A percentile compares a stretch with the other conserved stretches of the same genome.
Conservation (phyloP, 768 basidiomycete species). For the Lactarius evosmus region DNA sequence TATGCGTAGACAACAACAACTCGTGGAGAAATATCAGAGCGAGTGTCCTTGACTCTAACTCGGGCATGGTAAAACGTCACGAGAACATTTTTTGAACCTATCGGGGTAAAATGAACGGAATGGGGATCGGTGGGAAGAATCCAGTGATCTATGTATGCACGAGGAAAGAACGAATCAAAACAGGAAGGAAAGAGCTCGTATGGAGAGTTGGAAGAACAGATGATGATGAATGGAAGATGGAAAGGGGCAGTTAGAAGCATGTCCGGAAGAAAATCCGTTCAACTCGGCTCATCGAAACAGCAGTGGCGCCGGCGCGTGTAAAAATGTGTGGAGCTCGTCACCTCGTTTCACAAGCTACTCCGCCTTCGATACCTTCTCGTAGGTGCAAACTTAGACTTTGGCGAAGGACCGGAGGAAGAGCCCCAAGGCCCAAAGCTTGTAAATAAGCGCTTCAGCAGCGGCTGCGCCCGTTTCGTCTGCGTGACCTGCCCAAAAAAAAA, state of each 20-base stretch:
- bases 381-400: constrained; percentile 16
- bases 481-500: constrained; percentile 11
- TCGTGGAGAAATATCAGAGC: neutral
- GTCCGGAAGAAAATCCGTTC: constrained; percentile 3
- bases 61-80: constrained; percentile 6
- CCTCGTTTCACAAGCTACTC: constrained; percentile 9
- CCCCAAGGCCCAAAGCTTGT: constrained; percentile 23
- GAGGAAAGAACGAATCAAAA: neutral
- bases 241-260: neutral
- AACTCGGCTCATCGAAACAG: neutral
- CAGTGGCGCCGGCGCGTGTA: neutral
- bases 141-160: constrained; percentile 6
- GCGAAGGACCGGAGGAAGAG: constrained; percentile 14
- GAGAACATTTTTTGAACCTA: constrained; percentile 8
- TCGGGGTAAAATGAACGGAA: neutral
- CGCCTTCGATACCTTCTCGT: constrained; percentile 17
- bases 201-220: neutral
- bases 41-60: constrained; percentile 5
- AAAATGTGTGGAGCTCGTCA: neutral
- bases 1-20: constrained; percentile 9
- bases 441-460: constrained; percentile 26
- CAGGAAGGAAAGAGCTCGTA: neutral
- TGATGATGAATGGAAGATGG: constrained; percentile 9
- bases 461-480: constrained; percentile 18
- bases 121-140: neutral